These are phyloP conservation scores for Hypoxylon trugodes DNA, from an alignment of 495 filamentous ascomycete species.

Conservation along the genomic window DNA sequence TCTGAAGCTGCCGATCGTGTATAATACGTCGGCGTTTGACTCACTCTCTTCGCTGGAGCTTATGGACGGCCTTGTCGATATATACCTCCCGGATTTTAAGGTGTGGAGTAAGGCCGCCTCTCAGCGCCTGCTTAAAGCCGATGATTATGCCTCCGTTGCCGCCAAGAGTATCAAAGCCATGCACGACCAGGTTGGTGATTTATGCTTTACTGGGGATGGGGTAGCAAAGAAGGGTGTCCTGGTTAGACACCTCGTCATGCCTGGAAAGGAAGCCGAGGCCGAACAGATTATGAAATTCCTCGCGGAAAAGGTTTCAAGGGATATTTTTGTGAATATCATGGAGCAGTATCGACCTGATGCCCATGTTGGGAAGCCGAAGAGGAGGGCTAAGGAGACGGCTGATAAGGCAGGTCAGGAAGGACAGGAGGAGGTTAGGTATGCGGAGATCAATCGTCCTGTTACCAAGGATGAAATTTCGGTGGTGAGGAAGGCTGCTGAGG, in stretches of 20 bases:
- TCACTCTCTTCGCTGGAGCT: slow-evolving; percentile 70
- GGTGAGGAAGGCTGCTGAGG: slow-evolving; percentile 69
- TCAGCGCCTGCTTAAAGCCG: slow-evolving; percentile 75
- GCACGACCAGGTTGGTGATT: slow-evolving; percentile 78
- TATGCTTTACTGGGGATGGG: slow-evolving; percentile 78
- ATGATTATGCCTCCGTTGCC: slow-evolving; percentile 71
- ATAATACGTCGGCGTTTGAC: slow-evolving; percentile 82
- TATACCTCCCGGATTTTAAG: slow-evolving; percentile 83
- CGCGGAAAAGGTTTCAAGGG: slow-evolving; percentile 69
- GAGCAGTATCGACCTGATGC: slow-evolving; percentile 81
- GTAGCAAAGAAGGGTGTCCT: slow-evolving; percentile 78
- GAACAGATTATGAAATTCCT: slow-evolving; percentile 74
- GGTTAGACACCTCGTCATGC: slow-evolving; percentile 81
- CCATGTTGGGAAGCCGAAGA: slow-evolving; percentile 73
- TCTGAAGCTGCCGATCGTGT: slow-evolving; percentile 73
- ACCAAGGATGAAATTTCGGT: slow-evolving; percentile 66
- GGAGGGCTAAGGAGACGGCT: slow-evolving; percentile 36
- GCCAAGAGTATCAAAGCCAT: slow-evolving; percentile 77
- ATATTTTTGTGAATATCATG: slow-evolving; percentile 77
- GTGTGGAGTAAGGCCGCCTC: slow-evolving; percentile 71
- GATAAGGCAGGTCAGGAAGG: slow-evolving; percentile 24
- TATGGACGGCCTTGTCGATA: slow-evolving; percentile 78
- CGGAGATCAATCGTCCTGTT: slow-evolving; percentile 77
- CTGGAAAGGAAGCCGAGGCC: slow-evolving; percentile 72
- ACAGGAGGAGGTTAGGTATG: slow-evolving; percentile 66